Conservation (phyloP, 129 eudicot species). For the Heracleum sosnowskyi region DNA sequence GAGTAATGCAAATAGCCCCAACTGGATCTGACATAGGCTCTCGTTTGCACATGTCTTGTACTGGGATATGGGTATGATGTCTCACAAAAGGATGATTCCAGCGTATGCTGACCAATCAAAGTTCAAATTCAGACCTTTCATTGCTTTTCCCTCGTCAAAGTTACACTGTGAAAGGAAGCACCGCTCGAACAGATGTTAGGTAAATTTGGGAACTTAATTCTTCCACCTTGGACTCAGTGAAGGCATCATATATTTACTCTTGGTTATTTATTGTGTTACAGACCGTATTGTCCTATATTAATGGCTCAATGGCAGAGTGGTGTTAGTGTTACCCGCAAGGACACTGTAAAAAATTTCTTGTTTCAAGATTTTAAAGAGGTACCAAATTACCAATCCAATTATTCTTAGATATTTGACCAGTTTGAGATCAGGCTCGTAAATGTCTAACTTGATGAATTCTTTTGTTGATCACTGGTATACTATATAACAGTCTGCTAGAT, state of each 20-base stretch:
- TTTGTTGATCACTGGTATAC: too few species aligned
- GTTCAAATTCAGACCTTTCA: conserved; percentile 26
- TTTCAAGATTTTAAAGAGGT: conserved; percentile 74
- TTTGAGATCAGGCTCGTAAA: not conserved
- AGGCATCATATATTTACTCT: not conserved
- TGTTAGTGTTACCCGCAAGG: conserved; percentile 89
- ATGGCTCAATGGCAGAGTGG: conserved; percentile 84
- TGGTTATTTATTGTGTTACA: conserved; percentile 19
- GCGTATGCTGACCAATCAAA: conserved; percentile 14
- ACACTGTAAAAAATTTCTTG: conserved; percentile 49
- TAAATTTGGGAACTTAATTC: conserved; percentile 18
- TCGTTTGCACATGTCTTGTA: conserved; percentile 64
- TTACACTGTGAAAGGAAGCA: conserved; percentile 67
- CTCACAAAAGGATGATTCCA: conserved; percentile 16
- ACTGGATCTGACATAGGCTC: conserved; percentile 52
- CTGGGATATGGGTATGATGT: conserved; percentile 63
- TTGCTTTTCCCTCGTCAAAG: conserved; percentile 76
- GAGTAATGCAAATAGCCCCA: conserved; percentile 29
- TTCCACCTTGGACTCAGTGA: not conserved
- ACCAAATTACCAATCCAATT: conserved; percentile 2
- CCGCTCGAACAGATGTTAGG: conserved; percentile 56
- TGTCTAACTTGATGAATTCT: not conserved
- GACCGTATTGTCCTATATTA: conserved; percentile 66
- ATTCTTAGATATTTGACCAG: not conserved
- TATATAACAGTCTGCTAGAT: too few species aligned